Evolutionary conservation across 2,329 filamentous ascomycete genomes (phyloP).

Genomic region (Colletotrichum sp.): DNA sequence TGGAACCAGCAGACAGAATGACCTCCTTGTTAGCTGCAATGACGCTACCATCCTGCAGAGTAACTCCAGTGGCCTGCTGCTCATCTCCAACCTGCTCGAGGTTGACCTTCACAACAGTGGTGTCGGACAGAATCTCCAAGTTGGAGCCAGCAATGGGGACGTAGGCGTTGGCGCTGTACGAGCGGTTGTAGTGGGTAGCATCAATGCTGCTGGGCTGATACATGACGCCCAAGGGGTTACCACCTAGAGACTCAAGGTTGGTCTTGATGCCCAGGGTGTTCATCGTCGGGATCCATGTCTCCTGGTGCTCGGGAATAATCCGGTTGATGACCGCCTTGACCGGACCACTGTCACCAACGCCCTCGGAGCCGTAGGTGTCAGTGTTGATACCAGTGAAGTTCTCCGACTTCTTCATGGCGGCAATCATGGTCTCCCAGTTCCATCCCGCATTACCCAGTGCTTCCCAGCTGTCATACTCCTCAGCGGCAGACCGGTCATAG

Average conservation of each 20-base stretch:
- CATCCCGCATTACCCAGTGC: constrained; percentile 37
- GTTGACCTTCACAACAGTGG: constrained; percentile 41
- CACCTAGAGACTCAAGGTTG: constrained; percentile 51
- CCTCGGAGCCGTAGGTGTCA: constrained; percentile 18
- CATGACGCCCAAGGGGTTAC: constrained; percentile 55
- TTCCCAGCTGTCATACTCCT: constrained; percentile 38
- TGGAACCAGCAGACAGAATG: constrained; percentile 46
- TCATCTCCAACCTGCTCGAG: constrained; percentile 27
- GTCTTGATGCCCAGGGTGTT: constrained; percentile 44
- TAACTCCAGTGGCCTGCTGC: constrained; percentile 26
- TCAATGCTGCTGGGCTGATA: constrained; percentile 55
- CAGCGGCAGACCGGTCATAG: constrained; percentile 33
- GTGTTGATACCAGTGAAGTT: constrained; percentile 29
- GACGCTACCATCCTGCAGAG: constrained; percentile 26
- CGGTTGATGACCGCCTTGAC: constrained; percentile 41
- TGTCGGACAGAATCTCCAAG: constrained; percentile 40
- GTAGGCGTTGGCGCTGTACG: constrained; percentile 51
- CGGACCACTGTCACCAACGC: constrained; percentile 26
- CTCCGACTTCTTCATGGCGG: constrained; percentile 32
- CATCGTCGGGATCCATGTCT: constrained; percentile 49
- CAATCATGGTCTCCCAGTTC: constrained; percentile 41
- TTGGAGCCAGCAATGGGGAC: constrained; percentile 45
- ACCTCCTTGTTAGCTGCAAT: constrained; percentile 34
- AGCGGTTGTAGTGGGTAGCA: constrained; percentile 50
- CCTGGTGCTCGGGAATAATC: constrained; percentile 45